Base-by-base conservation (phyloP, 2,329 filamentous ascomycete genomes). In the Ceratocystis eucalypticola region DNA sequence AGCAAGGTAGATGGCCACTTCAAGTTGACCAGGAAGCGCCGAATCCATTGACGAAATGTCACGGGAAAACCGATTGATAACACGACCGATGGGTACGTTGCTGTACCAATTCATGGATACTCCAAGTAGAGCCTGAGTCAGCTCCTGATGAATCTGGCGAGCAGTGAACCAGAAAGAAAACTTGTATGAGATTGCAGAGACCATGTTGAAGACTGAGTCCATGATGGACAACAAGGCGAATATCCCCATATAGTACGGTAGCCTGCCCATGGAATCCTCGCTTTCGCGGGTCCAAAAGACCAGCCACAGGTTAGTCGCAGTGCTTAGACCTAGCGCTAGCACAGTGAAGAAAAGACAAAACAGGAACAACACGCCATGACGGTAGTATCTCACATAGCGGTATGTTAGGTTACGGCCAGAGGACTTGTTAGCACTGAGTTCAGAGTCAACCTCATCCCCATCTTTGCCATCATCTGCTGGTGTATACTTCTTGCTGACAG, bases 41-140 rank as follows among this genome's bases (percentile, higher is more conserved):
- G 76, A 78, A 69, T 84, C 82, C 64, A 84, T 76, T 0, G 81
- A 82, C n/a, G 77, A 76, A 71, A 83, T 82, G 68, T 84, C 82
- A 45, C 81, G 80, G 0, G 80, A 80, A 69, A 84, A 82, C 12
- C 82, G 78, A 70, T 83, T 83, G 65, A 80, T 77, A 66, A 82
- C 77, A 50, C 81, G 77, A 12, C 81, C 79, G 17, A 81, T 76
- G 0, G 82, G 78, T 1, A 81, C 77, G 61, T 79, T 73, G 71
- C 82, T 82, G 70, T 81, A 84, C 82, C 82, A 85, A 3, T 79
- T 78, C 8, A 84, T 74, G 0, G 82, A 79, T 2, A 82, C 82
- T 28, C 76, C 75, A 74, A 85, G 76, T 20, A 84, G 75, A 20
- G 80, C 77, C 12, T 74, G 75, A 57, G 84, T 79, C 64, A 84